Percentiles rank a stretch among this genome's conserved stretches.
phyloP scores from a whole-genome alignment of 192 early-diverging fungal genomes.

The Coemansia nantahalensis region DNA sequence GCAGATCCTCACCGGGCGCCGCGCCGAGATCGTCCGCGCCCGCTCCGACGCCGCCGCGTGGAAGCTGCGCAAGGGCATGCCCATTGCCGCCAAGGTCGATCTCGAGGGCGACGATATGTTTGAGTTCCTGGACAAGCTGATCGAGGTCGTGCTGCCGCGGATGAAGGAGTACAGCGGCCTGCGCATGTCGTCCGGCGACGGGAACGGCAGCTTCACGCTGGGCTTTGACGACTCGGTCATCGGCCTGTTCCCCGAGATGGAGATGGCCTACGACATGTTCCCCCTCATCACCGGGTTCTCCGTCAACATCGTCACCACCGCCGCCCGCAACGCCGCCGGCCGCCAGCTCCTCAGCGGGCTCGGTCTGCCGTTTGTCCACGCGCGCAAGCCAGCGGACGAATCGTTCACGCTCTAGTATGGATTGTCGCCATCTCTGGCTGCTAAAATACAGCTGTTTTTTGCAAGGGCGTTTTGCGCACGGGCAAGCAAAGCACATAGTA shows the following conservation, averaged over 20 bases:
- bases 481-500: too few relatives aligned
- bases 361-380: constrained; percentile 74
- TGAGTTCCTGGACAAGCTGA: constrained; percentile 91
- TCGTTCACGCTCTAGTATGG: constrained; percentile 7
- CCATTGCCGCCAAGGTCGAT: constrained; percentile 79
- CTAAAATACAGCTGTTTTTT: too few relatives aligned
- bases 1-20: constrained; percentile 79
- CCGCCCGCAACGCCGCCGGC: constrained; percentile 70
- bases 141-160: constrained; percentile 91
- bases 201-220: constrained; percentile 79
- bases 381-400: constrained; percentile 42
- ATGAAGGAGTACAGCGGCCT: constrained; percentile 89
- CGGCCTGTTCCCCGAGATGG: constrained; percentile 95
- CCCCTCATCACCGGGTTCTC: constrained; percentile 86
- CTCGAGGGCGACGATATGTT: constrained; percentile 85
- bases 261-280: constrained; percentile 91
- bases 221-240: constrained; percentile 81
- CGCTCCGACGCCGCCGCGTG: constrained; percentile 73
- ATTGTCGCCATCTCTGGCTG: too few relatives aligned
- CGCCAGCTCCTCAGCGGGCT: constrained; percentile 85
- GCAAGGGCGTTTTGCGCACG: too few relatives aligned
- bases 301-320: constrained; percentile 83
- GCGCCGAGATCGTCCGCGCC: constrained; percentile 79
- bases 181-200: constrained; percentile 69
- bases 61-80: constrained; percentile 92